phyloP scores from a whole-genome alignment of 176 grass and related monocot genomes.

The Rhynchospora breviuscula region DNA sequence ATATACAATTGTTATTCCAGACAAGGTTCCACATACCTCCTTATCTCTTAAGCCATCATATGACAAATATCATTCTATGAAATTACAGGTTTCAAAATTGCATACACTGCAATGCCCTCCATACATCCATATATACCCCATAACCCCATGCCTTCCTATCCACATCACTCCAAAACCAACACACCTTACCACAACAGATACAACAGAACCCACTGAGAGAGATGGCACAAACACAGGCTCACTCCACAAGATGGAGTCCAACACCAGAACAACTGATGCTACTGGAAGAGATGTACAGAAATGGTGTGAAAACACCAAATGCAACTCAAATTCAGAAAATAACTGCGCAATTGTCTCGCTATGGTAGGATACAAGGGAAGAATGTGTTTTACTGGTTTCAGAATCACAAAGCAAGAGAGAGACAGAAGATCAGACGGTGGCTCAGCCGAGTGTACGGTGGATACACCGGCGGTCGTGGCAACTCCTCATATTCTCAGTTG shows the following conservation, averaged over 20 bases:
- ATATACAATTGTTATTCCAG: background rate
- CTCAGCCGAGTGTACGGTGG: conserved; percentile 26
- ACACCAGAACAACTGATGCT: conserved; percentile 37
- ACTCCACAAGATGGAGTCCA: conserved; percentile 32
- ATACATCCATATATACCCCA: conserved; percentile 25
- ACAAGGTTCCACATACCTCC: background rate
- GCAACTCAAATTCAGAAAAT: conserved; percentile 33
- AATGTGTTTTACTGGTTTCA: conserved; percentile 41
- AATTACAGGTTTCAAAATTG: background rate
- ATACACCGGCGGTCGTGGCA: background rate
- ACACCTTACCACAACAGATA: background rate
- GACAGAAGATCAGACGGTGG: conserved; percentile 30
- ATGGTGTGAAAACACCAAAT: conserved; percentile 30
- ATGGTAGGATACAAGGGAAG: conserved; percentile 35
- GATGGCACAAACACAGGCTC: conserved; percentile 27
- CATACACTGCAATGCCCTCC: background rate
- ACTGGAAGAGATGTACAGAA: conserved; percentile 40
- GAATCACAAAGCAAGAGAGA: conserved; percentile 34
- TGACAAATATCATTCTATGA: conserved; percentile 2
- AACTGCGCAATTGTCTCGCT: conserved; percentile 27
- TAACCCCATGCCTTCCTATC: conserved; percentile 1
- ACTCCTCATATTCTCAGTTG: conserved; percentile 12
- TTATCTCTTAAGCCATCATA: background rate
- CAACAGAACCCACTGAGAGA: conserved; percentile 3
- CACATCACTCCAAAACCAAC: conserved; percentile 12